These are phyloP conservation scores for Aureobasidium zeae DNA, from an alignment of 2,329 filamentous ascomycete genomes.

Conservation along the genomic window DNA sequence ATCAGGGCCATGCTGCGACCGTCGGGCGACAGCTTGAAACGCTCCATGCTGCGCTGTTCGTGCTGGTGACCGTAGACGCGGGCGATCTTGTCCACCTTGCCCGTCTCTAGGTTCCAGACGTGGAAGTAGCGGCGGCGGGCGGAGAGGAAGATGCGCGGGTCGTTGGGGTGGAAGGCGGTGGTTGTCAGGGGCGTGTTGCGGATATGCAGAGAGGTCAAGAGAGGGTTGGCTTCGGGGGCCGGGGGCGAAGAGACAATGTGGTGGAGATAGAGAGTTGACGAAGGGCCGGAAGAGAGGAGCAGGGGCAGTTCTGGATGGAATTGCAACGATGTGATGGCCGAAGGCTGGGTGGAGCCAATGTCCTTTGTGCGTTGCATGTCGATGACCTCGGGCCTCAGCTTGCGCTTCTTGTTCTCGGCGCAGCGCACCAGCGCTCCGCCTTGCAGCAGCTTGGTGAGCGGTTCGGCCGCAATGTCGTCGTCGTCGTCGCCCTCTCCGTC, in stretches of 20 bases:
- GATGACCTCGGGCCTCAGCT: constrained; percentile 75
- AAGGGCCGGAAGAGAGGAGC: constrained; percentile 78
- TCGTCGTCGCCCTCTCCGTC: constrained; percentile 27
- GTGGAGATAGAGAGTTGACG: constrained; percentile 78
- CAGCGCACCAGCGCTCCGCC: constrained; percentile 55
- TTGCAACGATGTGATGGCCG: constrained; percentile 69
- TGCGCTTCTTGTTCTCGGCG: constrained; percentile 52
- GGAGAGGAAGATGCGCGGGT: constrained; percentile 76
- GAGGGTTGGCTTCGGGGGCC: constrained; percentile 69
- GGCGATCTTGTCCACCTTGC: constrained; percentile 72
- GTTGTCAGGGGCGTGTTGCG: constrained; percentile 74
- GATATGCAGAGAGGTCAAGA: constrained; percentile 82
- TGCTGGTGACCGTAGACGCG: constrained; percentile 64
- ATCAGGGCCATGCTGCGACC: constrained; percentile 78
- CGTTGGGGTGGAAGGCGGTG: constrained; percentile 63
- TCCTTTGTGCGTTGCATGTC: constrained; percentile 86
- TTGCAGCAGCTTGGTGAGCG: constrained; percentile 71
- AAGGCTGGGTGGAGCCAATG: constrained; percentile 65
- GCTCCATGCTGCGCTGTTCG: constrained; percentile 85
- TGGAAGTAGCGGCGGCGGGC: constrained; percentile 88
- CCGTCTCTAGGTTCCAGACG: constrained; percentile 79
- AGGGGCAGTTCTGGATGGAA: constrained; percentile 88
- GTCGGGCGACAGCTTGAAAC: constrained; percentile 77
- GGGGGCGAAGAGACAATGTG: constrained; percentile 68
- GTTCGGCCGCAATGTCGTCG: constrained; percentile 54